Conservation (phyloP, 2,329 filamentous ascomycete species). For the Lojkania enalia region DNA sequence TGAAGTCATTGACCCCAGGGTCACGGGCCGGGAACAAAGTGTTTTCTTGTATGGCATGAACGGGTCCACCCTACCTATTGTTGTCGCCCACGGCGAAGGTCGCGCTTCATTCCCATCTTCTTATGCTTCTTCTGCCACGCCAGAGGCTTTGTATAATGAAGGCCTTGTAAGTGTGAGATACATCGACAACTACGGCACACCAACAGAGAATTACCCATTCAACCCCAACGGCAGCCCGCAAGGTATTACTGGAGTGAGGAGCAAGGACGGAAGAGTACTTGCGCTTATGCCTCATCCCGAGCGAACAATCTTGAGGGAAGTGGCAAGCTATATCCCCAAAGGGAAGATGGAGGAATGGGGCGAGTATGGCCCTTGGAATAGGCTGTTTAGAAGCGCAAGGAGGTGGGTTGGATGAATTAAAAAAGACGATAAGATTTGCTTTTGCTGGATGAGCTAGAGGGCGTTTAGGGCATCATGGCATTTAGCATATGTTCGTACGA, state of each 20-base stretch:
- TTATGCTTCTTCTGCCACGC: conserved; percentile 46
- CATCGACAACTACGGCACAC: conserved; percentile 76
- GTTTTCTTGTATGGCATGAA: conserved; percentile 91
- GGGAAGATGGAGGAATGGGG: conserved; percentile 68
- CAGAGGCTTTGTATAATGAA: conserved; percentile 60
- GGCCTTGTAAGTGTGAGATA: conserved; percentile 80
- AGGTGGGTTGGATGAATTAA: conserved; percentile 92
- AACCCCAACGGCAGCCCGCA: conserved; percentile 86
- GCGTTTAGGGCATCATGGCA: no score
- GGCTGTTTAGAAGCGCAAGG: conserved; percentile 85
- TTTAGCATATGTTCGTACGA: no score
- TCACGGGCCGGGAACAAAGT: conserved; percentile 52
- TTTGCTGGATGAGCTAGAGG: no score
- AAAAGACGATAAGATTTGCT: no score
- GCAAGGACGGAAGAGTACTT: conserved; percentile 75
- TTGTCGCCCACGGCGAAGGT: conserved; percentile 89
- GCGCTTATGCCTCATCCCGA: conserved; percentile 95
- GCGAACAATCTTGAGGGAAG: conserved; percentile 79
- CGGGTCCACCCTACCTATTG: conserved; percentile 79
- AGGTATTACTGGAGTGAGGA: conserved; percentile 80
- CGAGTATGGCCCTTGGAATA: conserved; percentile 80
- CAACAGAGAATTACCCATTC: conserved; percentile 81
- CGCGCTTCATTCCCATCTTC: conserved; percentile 61
- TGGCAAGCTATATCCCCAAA: conserved; percentile 74
- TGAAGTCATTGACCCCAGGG: conserved; percentile 65